Conservation (phyloP, 163 green algal genomes). For the Prototheca wickerhamii region DNA sequence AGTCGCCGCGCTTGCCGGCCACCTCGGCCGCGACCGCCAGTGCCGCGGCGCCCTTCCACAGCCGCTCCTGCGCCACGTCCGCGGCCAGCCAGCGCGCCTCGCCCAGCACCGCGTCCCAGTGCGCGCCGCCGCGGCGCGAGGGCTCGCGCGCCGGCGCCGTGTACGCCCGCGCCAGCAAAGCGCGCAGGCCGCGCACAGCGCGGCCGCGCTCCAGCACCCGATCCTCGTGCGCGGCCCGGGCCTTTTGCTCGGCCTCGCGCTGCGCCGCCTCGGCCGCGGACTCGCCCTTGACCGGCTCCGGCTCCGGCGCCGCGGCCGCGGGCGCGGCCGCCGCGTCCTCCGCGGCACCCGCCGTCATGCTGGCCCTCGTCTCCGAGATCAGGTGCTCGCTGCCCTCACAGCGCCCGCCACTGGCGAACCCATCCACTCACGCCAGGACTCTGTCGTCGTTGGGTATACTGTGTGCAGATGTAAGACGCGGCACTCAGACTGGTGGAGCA, state of each 20-base stretch:
- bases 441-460: too few species aligned
- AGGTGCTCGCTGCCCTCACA: too few species aligned
- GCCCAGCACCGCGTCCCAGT: slow-evolving; percentile 45
- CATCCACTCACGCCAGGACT: too few species aligned
- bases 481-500: too few species aligned
- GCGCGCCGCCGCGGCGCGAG: slow-evolving; percentile 8
- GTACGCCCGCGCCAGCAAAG: slow-evolving; percentile 23
- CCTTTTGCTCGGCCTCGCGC: slow-evolving; percentile 18
- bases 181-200: slow-evolving; percentile 12
- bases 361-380: too few species aligned
- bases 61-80: slow-evolving; percentile 53
- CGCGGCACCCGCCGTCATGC: too few species aligned
- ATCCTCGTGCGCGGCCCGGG: slow-evolving; percentile 1
- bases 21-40: slow-evolving; percentile 19
- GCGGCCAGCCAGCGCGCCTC: slow-evolving; percentile 50
- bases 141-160: slow-evolving; percentile 20
- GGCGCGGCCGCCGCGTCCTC: too few species aligned
- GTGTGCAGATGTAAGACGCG: too few species aligned
- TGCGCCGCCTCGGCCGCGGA: slow-evolving; percentile 9
- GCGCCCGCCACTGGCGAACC: too few species aligned
- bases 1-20: slow-evolving; percentile 13
- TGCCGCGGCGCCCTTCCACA: slow-evolving; percentile 44
- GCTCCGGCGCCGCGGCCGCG: background rate
- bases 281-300: background rate
- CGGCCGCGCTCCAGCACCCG: slow-evolving; percentile 1